Evolutionary conservation across 179 eudicot genomes (phyloP).

Genomic region (Beta lomatogona): DNA sequence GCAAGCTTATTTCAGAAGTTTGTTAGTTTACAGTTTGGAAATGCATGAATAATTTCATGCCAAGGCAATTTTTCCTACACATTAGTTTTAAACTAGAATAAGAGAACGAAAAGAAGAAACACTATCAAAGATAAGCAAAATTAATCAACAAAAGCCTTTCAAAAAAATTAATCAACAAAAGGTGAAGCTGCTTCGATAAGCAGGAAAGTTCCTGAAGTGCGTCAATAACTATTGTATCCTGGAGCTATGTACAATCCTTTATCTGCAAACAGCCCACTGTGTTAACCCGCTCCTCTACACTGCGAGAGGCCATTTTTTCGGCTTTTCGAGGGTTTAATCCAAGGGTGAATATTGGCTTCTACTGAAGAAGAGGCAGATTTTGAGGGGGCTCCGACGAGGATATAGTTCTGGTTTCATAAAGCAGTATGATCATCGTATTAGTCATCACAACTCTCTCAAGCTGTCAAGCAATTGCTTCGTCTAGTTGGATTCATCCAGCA

Average conservation of each 20-base stretch:
- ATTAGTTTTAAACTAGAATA: no score
- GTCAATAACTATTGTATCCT: neutral
- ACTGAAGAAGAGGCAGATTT: no score
- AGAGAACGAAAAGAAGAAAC: no score
- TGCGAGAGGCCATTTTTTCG: no score
- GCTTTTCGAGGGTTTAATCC: no score
- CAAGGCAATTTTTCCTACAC: no score
- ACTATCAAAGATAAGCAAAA: neutral
- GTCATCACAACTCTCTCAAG: neutral
- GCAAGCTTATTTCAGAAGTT: no score
- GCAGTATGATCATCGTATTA: neutral
- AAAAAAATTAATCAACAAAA: neutral
- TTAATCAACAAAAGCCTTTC: neutral
- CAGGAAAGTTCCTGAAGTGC: neutral
- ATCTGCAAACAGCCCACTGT: neutral
- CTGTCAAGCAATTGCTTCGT: neutral
- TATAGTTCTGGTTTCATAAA: neutral
- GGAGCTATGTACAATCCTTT: constrained; percentile 1
- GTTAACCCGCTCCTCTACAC: no score
- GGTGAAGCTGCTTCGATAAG: constrained; percentile 5
- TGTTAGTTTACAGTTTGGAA: no score
- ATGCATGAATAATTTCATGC: no score
- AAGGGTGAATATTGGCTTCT: no score
- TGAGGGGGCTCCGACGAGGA: no score
- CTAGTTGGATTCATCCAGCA: constrained; percentile 42